Conservation (phyloP, 163 green algal genomes). For the Scenedesmus sp. region DNA sequence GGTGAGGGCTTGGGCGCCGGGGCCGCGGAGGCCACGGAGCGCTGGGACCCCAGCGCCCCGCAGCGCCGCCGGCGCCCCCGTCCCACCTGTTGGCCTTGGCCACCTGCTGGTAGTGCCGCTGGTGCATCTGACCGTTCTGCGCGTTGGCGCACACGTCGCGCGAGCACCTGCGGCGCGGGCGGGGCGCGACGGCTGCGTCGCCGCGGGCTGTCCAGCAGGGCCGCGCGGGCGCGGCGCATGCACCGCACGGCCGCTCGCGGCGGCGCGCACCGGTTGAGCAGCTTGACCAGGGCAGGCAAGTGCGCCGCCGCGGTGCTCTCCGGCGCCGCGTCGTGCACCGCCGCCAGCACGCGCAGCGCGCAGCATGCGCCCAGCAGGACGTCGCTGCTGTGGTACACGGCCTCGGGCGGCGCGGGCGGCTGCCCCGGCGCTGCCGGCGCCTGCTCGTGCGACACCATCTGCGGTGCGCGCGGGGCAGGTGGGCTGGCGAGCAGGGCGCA, state of each 20-base stretch:
- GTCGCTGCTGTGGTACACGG: conserved; percentile 6
- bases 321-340: conserved; percentile 49
- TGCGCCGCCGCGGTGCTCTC: conserved; percentile 52
- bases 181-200: neutral
- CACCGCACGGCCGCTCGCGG: too few species aligned
- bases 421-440: conserved; percentile 3
- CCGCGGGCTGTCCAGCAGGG: neutral
- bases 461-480: neutral
- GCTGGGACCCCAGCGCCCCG: too few species aligned
- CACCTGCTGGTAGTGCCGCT: conserved; percentile 37
- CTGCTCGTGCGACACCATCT: conserved; percentile 18
- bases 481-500: neutral
- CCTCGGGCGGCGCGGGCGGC: neutral
- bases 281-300: conserved; percentile 58
- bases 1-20: neutral
- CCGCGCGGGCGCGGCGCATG: neutral
- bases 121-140: conserved; percentile 33
- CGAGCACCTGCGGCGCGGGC: neutral
- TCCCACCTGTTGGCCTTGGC: conserved; percentile 20
- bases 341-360: conserved; percentile 56
- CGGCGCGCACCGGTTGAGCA: conserved; percentile 49
- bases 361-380: conserved; percentile 57
- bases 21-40: neutral
- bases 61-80: too few species aligned
- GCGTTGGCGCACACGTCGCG: conserved; percentile 20